phyloP scores from a whole-genome alignment of 2,329 filamentous ascomycete genomes.

The Trichophyton simii region DNA sequence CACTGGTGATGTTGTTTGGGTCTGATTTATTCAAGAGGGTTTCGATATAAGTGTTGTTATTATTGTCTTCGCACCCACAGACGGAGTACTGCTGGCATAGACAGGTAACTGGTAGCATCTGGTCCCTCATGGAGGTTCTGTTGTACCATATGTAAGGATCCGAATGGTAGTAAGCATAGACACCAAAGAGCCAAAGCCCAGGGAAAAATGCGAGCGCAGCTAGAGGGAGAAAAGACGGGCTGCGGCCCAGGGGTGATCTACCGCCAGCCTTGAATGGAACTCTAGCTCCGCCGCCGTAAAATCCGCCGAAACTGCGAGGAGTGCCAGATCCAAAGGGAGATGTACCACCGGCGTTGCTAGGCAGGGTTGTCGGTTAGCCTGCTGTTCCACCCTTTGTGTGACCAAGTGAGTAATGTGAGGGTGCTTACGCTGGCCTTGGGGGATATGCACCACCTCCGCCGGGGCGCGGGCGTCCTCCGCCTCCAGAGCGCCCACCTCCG shows the following conservation, averaged over 20 bases:
- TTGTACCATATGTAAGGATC: conserved; percentile 38
- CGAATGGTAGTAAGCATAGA: conserved; percentile 43
- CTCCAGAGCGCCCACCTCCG: conserved; percentile 16
- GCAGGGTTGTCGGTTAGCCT: background rate
- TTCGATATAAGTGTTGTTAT: conserved; percentile 32
- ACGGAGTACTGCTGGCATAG: conserved; percentile 42
- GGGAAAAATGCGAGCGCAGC: conserved; percentile 39
- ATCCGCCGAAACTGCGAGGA: conserved; percentile 38
- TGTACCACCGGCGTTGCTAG: conserved; percentile 12
- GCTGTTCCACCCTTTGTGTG: background rate
- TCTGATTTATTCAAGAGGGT: conserved; percentile 32
- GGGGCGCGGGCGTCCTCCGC: conserved; percentile 1
- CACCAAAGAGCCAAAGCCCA: conserved; percentile 43
- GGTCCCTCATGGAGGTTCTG: conserved; percentile 34
- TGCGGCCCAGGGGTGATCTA: conserved; percentile 37
- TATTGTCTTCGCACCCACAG: conserved; percentile 47
- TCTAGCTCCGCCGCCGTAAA: conserved; percentile 44
- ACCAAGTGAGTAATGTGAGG: background rate
- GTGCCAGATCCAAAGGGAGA: conserved; percentile 12
- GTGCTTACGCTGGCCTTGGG: background rate
- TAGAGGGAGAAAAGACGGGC: conserved; percentile 36
- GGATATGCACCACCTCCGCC: too few relatives aligned
- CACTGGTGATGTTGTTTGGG: conserved; percentile 21
- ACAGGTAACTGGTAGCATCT: conserved; percentile 43
- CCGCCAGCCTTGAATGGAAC: conserved; percentile 39